Evolutionary conservation across 805 yeast genomes (phyloP), one percentile per base, ranked within the genome.

Genomic region (Ogataea pini): DNA sequence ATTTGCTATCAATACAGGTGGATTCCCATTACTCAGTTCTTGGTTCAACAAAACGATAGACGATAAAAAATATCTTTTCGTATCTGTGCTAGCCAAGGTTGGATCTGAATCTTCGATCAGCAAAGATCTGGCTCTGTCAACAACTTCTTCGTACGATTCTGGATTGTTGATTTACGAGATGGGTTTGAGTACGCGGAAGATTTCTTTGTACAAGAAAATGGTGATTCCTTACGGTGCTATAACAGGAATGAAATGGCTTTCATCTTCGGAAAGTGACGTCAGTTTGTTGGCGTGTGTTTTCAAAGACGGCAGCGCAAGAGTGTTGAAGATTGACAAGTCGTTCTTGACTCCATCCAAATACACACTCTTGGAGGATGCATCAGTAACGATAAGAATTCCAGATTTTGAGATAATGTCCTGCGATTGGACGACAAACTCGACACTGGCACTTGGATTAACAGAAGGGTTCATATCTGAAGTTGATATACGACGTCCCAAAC

Each of bases 381-480:
- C 67, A 2, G 24, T 55, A 7, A 52, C 52, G 5, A 45, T 64
- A 5, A 44, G 40, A 27, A 16, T 64, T 2, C 55, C 60, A 1
- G 55, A 51, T 12, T 49, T 57, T 19, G 43, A 43, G 3, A 53
- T 61, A 17, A 44, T 54, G 13, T 55, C 63, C 4, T 57, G 64
- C 31, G 62, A 64, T 19, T 65, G 70, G 64, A 50, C 59, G 4
- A 58, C 70, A 12, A 48, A 54, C n/a, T 36, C 51, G 7, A 51
- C 57, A 2, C 17, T 67, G 12, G 29, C 57, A 1, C 47, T 59
- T 31, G 70, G 69, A 3, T 52, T 65, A 20, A 51, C 55, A 8
- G 52, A 55, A 31, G 71, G 71, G 4, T 55, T 50, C 17, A 47
- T 67, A 12, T 63, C 63, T 0, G 65, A 64, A 41, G 53, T 60